Percentiles rank a stretch among this genome's conserved stretches.
These are phyloP conservation scores for Sinapis alba DNA, from an alignment of 441 rosid species.

Conservation along the genomic window DNA sequence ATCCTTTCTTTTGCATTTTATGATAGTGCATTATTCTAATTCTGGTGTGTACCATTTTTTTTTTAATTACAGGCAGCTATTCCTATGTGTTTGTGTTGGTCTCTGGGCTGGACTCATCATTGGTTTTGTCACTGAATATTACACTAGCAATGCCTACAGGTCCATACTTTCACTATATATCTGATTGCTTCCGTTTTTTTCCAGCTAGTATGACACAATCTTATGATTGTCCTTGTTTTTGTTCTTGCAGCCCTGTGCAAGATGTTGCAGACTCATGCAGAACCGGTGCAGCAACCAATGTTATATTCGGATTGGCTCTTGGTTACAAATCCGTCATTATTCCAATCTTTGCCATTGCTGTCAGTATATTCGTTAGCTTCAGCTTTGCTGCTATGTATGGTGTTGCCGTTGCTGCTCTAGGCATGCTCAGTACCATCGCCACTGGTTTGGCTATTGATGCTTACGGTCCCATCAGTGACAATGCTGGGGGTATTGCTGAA, in stretches of 20 bases:
- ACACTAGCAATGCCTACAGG: slow-evolving; percentile 85
- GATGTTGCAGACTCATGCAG: slow-evolving; percentile 81
- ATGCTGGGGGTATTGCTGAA: slow-evolving; percentile 78
- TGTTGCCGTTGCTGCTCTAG: slow-evolving; percentile 76
- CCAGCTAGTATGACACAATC: not conserved
- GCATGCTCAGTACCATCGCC: slow-evolving; percentile 78
- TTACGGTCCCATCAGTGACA: slow-evolving; percentile 79
- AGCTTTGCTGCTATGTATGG: slow-evolving; percentile 80
- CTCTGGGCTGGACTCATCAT: slow-evolving; percentile 97
- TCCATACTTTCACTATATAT: too few species aligned
- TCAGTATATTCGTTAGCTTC: slow-evolving; percentile 70
- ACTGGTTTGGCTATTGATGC: slow-evolving; percentile 79
- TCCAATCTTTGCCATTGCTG: slow-evolving; percentile 76
- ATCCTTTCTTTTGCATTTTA: not conserved
- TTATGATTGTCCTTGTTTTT: not conserved
- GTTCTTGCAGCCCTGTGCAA: slow-evolving; percentile 66
- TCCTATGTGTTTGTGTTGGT: slow-evolving; percentile 89
- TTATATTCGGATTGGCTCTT: slow-evolving; percentile 67
- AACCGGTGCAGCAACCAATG: slow-evolving; percentile 82
- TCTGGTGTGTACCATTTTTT: slow-evolving; percentile 4
- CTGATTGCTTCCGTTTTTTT: too few species aligned
- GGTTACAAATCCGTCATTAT: slow-evolving; percentile 76
- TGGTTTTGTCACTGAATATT: slow-evolving; percentile 89
- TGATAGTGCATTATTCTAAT: not conserved
- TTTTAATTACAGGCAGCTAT: slow-evolving; percentile 68